phyloP scores from a whole-genome alignment of 345 rosid species.

The Bretschneidera sinensis region DNA sequence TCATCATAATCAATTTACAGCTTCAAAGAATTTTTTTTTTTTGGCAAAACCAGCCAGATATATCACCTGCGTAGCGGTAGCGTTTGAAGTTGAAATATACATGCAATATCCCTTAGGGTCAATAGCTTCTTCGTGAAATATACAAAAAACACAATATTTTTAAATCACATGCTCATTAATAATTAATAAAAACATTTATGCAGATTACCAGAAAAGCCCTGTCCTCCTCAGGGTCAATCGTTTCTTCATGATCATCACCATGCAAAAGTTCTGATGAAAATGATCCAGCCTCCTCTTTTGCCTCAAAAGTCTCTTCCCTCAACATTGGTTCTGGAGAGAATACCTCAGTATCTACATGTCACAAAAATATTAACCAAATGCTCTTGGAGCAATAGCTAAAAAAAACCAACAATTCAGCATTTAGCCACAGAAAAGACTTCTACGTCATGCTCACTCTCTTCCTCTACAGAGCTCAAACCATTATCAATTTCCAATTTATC shows the following conservation, averaged over 20 bases:
- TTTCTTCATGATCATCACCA: constrained; percentile 81
- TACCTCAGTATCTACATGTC: constrained; percentile 40
- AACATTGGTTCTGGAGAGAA: constrained; percentile 60
- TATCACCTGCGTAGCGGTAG: constrained; percentile 83
- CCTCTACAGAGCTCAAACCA: constrained; percentile 33
- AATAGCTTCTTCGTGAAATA: constrained; percentile 64
- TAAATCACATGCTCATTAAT: background rate
- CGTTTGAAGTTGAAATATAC: constrained; percentile 91
- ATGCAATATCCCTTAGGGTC: constrained; percentile 90
- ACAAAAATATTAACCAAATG: constrained; percentile 10
- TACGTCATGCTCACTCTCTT: constrained; percentile 46
- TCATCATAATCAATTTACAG: no score
- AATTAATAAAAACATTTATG: background rate
- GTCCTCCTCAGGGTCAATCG: constrained; percentile 95
- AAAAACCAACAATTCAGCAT: constrained; percentile 6
- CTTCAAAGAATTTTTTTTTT: no score
- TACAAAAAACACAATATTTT: background rate
- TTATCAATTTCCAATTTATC: constrained; percentile 39
- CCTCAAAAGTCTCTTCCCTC: constrained; percentile 44
- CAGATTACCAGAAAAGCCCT: constrained; percentile 63
- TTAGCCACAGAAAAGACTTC: constrained; percentile 11
- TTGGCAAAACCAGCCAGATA: background rate
- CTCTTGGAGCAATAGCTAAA: constrained; percentile 4
- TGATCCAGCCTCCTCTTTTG: constrained; percentile 72
- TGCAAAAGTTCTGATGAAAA: constrained; percentile 84